Conservation (phyloP, 106 monocot species). For the Dendrobium officinale region DNA sequence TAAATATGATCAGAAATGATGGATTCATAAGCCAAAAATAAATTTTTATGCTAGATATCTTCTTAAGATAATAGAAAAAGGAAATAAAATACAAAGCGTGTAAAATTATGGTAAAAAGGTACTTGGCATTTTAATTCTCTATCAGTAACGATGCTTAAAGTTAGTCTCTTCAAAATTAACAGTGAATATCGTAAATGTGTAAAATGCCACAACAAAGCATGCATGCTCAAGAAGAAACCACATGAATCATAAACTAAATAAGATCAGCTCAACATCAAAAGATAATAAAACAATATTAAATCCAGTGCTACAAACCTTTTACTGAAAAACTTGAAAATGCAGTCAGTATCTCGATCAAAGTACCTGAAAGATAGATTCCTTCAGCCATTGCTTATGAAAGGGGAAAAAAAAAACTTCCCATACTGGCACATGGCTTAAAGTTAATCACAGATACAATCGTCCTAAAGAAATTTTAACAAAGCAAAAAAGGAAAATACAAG, state of each 20-base stretch:
- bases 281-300: no score
- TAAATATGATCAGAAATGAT: neutral
- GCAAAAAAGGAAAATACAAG: conserved; percentile 1
- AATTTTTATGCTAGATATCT: neutral
- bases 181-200: neutral
- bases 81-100: neutral
- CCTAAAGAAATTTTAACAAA: neutral
- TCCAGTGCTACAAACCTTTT: conserved; percentile 53
- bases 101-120: neutral
- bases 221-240: neutral
- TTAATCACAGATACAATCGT: neutral
- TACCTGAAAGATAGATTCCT: conserved; percentile 55
- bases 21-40: neutral
- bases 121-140: neutral
- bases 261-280: neutral
- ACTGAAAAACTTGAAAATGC: conserved; percentile 89
- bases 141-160: neutral
- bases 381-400: no score
- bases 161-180: neutral
- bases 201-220: neutral
- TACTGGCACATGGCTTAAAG: neutral
- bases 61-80: neutral
- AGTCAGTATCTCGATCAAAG: conserved; percentile 93
- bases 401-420: neutral
- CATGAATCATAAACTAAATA: neutral